Conservation (phyloP, 495 filamentous ascomycete genomes). For the Pyronema domesticum region DNA sequence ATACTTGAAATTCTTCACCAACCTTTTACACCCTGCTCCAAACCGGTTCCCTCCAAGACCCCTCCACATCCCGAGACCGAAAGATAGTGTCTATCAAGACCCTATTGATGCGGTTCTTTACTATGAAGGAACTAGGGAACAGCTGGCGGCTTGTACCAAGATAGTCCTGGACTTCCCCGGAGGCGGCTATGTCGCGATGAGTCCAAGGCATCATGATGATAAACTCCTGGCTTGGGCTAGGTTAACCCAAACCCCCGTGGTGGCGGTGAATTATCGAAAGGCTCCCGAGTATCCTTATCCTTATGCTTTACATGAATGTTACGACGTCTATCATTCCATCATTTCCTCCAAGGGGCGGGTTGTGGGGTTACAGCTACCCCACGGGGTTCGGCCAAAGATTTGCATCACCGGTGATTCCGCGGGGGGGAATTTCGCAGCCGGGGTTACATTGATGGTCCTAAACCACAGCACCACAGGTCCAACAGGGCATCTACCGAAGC, state of each 20-base stretch:
- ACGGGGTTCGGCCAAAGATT: constrained; percentile 49
- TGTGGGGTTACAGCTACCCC: constrained; percentile 50
- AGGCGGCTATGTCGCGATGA: constrained; percentile 92
- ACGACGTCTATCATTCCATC: constrained; percentile 76
- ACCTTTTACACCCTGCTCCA: constrained; percentile 54
- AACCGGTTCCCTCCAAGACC: constrained; percentile 62
- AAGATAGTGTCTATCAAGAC: constrained; percentile 58
- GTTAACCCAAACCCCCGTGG: constrained; percentile 57
- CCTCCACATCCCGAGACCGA: constrained; percentile 66
- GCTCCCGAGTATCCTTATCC: constrained; percentile 92
- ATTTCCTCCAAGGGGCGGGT: constrained; percentile 60
- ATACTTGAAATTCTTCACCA: constrained; percentile 52
- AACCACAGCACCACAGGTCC: constrained; percentile 40
- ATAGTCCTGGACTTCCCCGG: constrained; percentile 86
- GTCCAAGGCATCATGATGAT: constrained; percentile 76
- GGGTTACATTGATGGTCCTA: constrained; percentile 70
- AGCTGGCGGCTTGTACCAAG: constrained; percentile 55
- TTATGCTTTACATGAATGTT: constrained; percentile 89
- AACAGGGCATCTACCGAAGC: constrained; percentile 34
- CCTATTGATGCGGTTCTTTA: constrained; percentile 82
- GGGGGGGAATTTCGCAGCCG: constrained; percentile 74
- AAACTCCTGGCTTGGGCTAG: constrained; percentile 81
- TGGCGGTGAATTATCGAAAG: constrained; percentile 87
- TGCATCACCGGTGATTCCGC: constrained; percentile 83
- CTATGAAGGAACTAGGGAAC: constrained; percentile 70